A percentile compares a stretch with the other conserved stretches of the same genome.
These are phyloP conservation scores for Cryptococcus hybrid DNA, from an alignment of 1,284 basidiomycete species.

Conservation along the genomic window DNA sequence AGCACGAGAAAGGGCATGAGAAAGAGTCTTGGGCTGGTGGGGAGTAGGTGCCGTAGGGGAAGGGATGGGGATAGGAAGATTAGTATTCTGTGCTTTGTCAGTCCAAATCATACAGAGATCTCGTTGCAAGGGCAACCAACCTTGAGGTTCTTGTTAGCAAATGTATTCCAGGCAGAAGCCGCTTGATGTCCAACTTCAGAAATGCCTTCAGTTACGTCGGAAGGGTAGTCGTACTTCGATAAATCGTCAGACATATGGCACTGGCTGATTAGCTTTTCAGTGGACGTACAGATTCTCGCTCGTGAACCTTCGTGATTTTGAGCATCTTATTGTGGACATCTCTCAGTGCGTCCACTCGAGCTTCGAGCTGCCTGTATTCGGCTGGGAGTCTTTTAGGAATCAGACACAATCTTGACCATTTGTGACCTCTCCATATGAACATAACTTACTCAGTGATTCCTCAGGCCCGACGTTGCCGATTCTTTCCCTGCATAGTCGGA, in stretches of 20 bases:
- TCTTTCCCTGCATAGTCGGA: conserved; percentile 59
- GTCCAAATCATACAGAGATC: not conserved
- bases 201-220: conserved; percentile 56
- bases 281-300: conserved; percentile 56
- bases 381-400: conserved; percentile 32
- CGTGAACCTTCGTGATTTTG: conserved; percentile 84
- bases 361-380: conserved; percentile 97
- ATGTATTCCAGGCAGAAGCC: conserved; percentile 72
- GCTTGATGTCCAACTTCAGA: conserved; percentile 61
- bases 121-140: conserved; percentile 23
- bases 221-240: conserved; percentile 73
- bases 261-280: not conserved
- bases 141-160: conserved; percentile 87
- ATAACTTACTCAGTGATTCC: not conserved
- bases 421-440: not conserved
- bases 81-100: conserved; percentile 59
- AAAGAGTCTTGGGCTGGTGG: conserved; percentile 83
- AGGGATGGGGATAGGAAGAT: conserved; percentile 73
- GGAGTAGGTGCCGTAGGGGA: conserved; percentile 48
- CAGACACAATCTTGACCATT: not conserved
- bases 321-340: conserved; percentile 74
- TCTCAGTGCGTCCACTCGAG: conserved; percentile 88
- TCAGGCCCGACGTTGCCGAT: conserved; percentile 84
- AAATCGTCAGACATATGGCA: not conserved
- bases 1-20: conserved; percentile 86